phyloP scores from a whole-genome alignment of 2,329 filamentous ascomycete species.

The Botrytis elliptica region DNA sequence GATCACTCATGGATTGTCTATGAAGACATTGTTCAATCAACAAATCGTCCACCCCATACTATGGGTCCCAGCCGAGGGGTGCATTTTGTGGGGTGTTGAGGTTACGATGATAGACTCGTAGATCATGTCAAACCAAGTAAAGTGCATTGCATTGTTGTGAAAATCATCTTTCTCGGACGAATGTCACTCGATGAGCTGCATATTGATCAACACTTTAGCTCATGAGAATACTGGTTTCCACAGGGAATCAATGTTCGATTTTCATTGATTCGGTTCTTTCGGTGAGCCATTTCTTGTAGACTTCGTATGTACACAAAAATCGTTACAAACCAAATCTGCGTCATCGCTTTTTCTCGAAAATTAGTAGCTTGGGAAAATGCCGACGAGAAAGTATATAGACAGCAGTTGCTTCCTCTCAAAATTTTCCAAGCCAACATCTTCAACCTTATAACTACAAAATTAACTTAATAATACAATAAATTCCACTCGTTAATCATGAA shows the following conservation, averaged over 20 bases:
- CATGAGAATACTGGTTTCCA: not conserved
- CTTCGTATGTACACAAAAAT: not conserved
- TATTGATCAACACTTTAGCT: slow-evolving; percentile 7
- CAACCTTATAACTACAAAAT: not conserved
- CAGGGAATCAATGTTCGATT: not conserved
- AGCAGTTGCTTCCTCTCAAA: not conserved
- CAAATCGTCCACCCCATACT: not conserved
- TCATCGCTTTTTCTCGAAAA: not conserved
- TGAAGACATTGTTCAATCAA: not conserved
- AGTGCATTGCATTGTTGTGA: not conserved
- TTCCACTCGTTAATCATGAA: slow-evolving; percentile 14
- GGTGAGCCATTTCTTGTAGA: slow-evolving; percentile 3
- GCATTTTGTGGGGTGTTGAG: not conserved
- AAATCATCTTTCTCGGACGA: not conserved
- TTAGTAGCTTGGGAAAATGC: not conserved
- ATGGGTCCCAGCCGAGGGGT: not conserved
- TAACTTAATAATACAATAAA: not conserved
- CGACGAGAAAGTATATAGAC: slow-evolving; percentile 1
- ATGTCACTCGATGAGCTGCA: not conserved
- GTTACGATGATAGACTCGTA: not conserved
- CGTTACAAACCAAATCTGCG: not conserved
- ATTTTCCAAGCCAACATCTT: not conserved
- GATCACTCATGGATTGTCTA: not conserved
- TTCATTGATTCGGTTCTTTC: not conserved
- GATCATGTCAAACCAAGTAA: not conserved